Conservation (phyloP, 768 basidiomycete genomes). For the Phylloporus arenicola region DNA sequence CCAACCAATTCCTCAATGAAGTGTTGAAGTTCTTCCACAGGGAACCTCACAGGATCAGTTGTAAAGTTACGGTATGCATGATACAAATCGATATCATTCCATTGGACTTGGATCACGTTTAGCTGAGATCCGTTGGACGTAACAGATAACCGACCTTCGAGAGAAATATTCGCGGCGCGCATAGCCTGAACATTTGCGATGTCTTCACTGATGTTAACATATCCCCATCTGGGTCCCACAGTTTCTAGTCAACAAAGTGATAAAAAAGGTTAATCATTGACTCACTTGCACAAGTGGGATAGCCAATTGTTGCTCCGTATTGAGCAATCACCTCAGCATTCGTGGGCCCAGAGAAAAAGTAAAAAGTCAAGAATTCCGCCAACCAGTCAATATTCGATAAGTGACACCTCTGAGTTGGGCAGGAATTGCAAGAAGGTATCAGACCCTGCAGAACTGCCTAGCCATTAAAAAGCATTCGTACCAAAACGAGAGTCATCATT, state of each 20-base stretch:
- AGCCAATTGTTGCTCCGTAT: constrained; percentile 60
- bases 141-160: constrained; percentile 50
- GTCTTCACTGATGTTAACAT: constrained; percentile 51
- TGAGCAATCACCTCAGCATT: constrained; percentile 59
- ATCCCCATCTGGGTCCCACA: constrained; percentile 37
- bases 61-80: constrained; percentile 68
- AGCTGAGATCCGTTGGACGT: background rate
- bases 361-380: constrained; percentile 79
- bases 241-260: background rate
- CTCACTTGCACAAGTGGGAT: constrained; percentile 58
- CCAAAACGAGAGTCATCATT: constrained; percentile 1
- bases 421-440: constrained; percentile 67
- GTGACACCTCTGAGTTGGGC: constrained; percentile 45
- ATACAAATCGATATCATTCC: constrained; percentile 76
- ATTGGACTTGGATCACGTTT: constrained; percentile 46
- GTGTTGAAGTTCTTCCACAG: constrained; percentile 44
- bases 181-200: constrained; percentile 49
- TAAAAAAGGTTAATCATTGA: constrained; percentile 1
- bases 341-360: constrained; percentile 60
- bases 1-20: constrained; percentile 57
- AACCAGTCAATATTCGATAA: constrained; percentile 67
- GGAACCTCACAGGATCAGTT: constrained; percentile 58
- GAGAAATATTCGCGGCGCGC: constrained; percentile 68
- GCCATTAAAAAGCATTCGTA: constrained; percentile 4
- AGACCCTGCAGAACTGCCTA: constrained; percentile 54